Evolutionary conservation across 2,329 filamentous ascomycete genomes (phyloP).

Genomic region (Fusarium sublunatum): DNA sequence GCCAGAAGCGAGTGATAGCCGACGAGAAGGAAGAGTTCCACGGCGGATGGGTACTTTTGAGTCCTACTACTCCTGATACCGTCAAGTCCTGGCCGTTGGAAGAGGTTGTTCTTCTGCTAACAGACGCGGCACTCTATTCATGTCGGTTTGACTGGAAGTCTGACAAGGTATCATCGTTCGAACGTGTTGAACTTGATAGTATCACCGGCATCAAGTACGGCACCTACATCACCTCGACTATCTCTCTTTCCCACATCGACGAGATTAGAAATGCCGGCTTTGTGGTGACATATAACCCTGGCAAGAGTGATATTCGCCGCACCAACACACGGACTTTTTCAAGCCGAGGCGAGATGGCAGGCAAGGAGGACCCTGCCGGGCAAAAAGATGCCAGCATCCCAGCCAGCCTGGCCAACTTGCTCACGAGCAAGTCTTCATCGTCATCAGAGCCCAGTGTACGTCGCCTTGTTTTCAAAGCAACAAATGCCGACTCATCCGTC

Average conservation of each 20-base stretch:
- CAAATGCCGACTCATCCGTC: slow-evolving; percentile 62
- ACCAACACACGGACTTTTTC: slow-evolving; percentile 88
- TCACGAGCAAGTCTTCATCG: slow-evolving; percentile 52
- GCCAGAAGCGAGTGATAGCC: slow-evolving; percentile 85
- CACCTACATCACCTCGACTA: slow-evolving; percentile 89
- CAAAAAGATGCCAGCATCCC: slow-evolving; percentile 44
- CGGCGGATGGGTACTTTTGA: slow-evolving; percentile 88
- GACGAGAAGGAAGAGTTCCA: slow-evolving; percentile 87
- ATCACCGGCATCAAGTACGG: slow-evolving; percentile 80
- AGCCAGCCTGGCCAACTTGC: slow-evolving; percentile 55
- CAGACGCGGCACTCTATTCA: slow-evolving; percentile 84
- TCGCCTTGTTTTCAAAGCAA: slow-evolving; percentile 38
- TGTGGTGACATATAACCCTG: slow-evolving; percentile 79
- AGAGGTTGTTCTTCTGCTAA: slow-evolving; percentile 88
- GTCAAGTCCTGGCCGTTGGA: slow-evolving; percentile 80
- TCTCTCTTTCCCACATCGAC: slow-evolving; percentile 81
- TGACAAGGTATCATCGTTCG: slow-evolving; percentile 93
- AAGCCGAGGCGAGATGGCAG: slow-evolving; percentile 55
- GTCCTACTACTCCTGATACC: slow-evolving; percentile 77
- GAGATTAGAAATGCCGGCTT: slow-evolving; percentile 86
- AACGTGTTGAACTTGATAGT: slow-evolving; percentile 81
- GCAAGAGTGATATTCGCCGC: slow-evolving; percentile 76
- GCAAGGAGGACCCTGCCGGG: slow-evolving; percentile 39
- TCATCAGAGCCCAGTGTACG: slow-evolving; percentile 17
- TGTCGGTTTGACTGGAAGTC: slow-evolving; percentile 95